Evolutionary conservation across 2,329 filamentous ascomycete species (phyloP).

Genomic region (Madurella fahalii): DNA sequence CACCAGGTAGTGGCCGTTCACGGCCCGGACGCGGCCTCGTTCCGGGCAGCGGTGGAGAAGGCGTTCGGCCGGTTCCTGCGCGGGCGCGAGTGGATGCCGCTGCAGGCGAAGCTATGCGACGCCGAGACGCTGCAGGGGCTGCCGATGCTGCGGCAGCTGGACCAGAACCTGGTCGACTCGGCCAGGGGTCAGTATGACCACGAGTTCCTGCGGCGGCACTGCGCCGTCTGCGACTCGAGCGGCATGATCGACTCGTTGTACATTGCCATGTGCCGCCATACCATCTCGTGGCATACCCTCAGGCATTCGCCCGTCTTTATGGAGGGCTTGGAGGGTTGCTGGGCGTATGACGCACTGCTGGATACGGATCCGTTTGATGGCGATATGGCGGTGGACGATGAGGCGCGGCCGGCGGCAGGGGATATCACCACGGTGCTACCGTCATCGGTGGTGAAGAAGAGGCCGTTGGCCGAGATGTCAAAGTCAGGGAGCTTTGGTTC

Average conservation of each 20-base stretch:
- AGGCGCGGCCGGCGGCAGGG: slow-evolving; percentile 42
- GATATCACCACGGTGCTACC: slow-evolving; percentile 35
- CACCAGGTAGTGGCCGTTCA: slow-evolving; percentile 54
- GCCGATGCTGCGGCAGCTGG: slow-evolving; percentile 56
- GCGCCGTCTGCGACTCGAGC: slow-evolving; percentile 51
- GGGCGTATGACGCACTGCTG: slow-evolving; percentile 48
- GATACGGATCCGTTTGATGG: slow-evolving; percentile 41
- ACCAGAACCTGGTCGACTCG: slow-evolving; percentile 37
- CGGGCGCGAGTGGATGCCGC: slow-evolving; percentile 51
- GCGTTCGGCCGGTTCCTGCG: slow-evolving; percentile 49
- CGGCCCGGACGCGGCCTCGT: slow-evolving; percentile 46
- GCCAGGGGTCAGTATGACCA: slow-evolving; percentile 40
- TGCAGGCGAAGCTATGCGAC: slow-evolving; percentile 57
- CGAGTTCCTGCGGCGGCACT: slow-evolving; percentile 50
- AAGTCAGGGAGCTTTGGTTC: slow-evolving; percentile 42
- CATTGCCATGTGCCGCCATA: slow-evolving; percentile 52
- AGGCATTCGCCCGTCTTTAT: slow-evolving; percentile 45
- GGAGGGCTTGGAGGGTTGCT: slow-evolving; percentile 51
- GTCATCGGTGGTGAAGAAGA: slow-evolving; percentile 43
- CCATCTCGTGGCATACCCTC: slow-evolving; percentile 54
- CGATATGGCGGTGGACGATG: slow-evolving; percentile 33
- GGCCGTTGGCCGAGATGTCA: slow-evolving; percentile 50
- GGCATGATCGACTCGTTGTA: slow-evolving; percentile 58
- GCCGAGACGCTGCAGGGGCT: slow-evolving; percentile 51
- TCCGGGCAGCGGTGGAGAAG: slow-evolving; percentile 44